phyloP scores from a whole-genome alignment of 345 rosid genomes.

The Lepidium didymum region DNA sequence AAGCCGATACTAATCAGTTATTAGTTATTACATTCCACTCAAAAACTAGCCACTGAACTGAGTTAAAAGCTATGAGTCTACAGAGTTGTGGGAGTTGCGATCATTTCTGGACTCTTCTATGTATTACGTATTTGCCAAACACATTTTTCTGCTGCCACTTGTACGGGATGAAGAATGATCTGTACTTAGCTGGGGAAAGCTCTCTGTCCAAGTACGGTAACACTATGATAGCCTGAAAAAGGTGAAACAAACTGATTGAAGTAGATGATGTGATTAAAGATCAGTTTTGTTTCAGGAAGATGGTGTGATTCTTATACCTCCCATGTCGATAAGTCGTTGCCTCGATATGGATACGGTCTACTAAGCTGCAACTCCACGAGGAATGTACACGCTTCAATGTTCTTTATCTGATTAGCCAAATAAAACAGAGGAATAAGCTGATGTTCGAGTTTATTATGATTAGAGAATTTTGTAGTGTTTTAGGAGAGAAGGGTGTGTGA shows the following conservation, averaged over 20 bases:
- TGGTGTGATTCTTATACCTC: slow-evolving; percentile 47
- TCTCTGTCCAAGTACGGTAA: slow-evolving; percentile 84
- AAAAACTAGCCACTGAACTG: slow-evolving; percentile 1
- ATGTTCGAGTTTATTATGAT: background rate
- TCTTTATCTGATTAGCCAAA: slow-evolving; percentile 42
- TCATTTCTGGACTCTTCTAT: slow-evolving; percentile 40
- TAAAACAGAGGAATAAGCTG: background rate
- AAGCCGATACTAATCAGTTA: slow-evolving; percentile 8
- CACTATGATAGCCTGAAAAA: slow-evolving; percentile 64
- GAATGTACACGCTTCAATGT: slow-evolving; percentile 68
- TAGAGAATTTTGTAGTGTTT: background rate
- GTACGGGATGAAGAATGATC: slow-evolving; percentile 89
- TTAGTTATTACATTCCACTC: background rate
- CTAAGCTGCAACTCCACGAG: slow-evolving; percentile 81
- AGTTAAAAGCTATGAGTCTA: slow-evolving; percentile 2
- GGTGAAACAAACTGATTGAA: background rate
- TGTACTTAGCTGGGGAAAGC: slow-evolving; percentile 72
- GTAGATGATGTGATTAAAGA: background rate
- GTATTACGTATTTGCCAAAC: slow-evolving; percentile 76
- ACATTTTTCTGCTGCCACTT: slow-evolving; percentile 84
- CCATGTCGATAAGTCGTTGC: slow-evolving; percentile 85
- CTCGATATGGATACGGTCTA: slow-evolving; percentile 63
- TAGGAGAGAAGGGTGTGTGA: background rate
- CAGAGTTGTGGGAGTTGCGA: background rate
- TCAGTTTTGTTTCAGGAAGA: background rate